Evolutionary conservation across 1,284 basidiomycete genomes (phyloP).

Genomic region (Phylloporus sp.): DNA sequence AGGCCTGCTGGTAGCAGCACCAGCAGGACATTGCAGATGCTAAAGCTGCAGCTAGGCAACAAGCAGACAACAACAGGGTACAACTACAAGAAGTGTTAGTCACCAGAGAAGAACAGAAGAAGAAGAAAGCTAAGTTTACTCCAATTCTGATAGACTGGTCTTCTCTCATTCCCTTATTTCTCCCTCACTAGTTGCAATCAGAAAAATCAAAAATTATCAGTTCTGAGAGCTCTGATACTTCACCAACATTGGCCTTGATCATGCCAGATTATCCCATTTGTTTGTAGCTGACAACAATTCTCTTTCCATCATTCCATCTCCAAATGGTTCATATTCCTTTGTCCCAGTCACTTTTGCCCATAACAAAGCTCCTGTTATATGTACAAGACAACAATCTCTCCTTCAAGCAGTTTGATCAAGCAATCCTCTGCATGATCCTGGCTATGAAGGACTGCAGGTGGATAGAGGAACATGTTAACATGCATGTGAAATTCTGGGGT

Average conservation of each 20-base stretch:
- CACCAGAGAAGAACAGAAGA: not conserved
- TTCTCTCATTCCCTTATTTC: not conserved
- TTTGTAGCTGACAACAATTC: not conserved
- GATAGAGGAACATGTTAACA: not conserved
- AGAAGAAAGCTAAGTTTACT: not conserved
- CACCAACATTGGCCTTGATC: not conserved
- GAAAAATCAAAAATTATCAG: not conserved
- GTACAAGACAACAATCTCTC: not conserved
- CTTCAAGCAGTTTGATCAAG: constrained; percentile 1
- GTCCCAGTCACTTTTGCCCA: not conserved
- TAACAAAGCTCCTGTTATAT: not conserved
- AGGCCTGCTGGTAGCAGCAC: not conserved
- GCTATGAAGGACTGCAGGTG: not conserved
- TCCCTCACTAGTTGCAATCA: no score
- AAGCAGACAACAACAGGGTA: not conserved
- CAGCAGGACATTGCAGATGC: not conserved
- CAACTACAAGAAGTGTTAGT: not conserved
- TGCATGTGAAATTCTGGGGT: constrained; percentile 1
- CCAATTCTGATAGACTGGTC: not conserved
- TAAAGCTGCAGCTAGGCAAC: not conserved
- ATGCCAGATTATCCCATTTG: not conserved
- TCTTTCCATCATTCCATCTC: not conserved
- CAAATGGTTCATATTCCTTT: not conserved
- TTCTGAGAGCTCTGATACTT: constrained; percentile 3
- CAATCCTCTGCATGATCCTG: not conserved